Evolutionary conservation across 2,329 filamentous ascomycete genomes (phyloP), one percentile per base, ranked within the genome.

Genomic region (Colletotrichum tamarilloi): DNA sequence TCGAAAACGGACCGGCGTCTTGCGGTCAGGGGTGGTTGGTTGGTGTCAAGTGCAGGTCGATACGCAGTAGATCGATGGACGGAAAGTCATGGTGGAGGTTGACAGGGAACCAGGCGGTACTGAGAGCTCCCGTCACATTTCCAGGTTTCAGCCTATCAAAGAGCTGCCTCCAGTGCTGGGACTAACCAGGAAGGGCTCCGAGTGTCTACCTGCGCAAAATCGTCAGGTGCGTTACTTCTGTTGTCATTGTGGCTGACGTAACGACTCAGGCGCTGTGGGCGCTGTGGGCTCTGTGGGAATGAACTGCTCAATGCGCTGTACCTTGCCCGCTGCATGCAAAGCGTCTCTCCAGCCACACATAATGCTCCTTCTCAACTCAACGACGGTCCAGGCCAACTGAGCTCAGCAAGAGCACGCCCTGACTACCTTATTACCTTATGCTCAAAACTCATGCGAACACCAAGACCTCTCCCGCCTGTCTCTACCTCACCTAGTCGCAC

Each of bases 61-160:
- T 68, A 42, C 38, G 38, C 16, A 42, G 38, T 42, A 46, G 67
- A 68, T 74, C 72, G 72, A 72, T 72, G 46, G 62, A 67, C 56
- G 30, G 68, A 62, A 53, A 68, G 69, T 67, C 62, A 62, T 62
- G 70, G 73, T 69, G 73, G 70, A 73, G 64, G 73, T 74, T 65
- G 65, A 71, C 71, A 63, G 67, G 72, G 72, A 74, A 72, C 68
- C 58, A 67, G 63, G 67, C 73, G 67, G 73, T 73, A 71, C 70
- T 74, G 67, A 74, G 71, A 75, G 73, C 73, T 74, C 60, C 59
- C 65, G 60, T 74, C 68, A 67, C 66, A 71, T 72, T 59, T 72
- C 22, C 68, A 65, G 28, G 68, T 75, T 72, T 66, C 68, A 73
- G 68, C 73, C 72, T 73, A 75, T 75, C 72, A 75, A 67, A 56